Evolutionary conservation across 2,329 filamentous ascomycete genomes (phyloP).

Genomic region (Fusarium sp.): DNA sequence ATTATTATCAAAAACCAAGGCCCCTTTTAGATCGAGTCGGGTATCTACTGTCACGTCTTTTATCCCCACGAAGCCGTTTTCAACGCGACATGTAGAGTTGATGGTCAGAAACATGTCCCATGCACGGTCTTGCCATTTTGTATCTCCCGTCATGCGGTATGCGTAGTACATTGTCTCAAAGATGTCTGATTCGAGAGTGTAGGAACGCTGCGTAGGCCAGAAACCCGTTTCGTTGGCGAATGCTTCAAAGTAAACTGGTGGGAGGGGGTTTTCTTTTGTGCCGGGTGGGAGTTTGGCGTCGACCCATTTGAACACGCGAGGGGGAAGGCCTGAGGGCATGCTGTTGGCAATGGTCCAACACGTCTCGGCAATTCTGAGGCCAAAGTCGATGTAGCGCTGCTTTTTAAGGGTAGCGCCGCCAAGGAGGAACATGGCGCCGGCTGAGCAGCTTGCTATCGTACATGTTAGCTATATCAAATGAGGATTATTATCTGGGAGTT

Average conservation of each 20-base stretch:
- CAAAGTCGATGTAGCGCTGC: slow-evolving; percentile 78
- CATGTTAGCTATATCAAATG: slow-evolving; percentile 43
- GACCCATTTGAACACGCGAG: slow-evolving; percentile 77
- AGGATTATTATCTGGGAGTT: too few species aligned
- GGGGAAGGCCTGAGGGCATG: slow-evolving; percentile 80
- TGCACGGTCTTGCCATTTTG: slow-evolving; percentile 84
- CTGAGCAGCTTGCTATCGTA: slow-evolving; percentile 78
- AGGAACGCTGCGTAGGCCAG: slow-evolving; percentile 61
- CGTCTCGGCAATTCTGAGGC: slow-evolving; percentile 75
- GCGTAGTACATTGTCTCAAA: slow-evolving; percentile 90
- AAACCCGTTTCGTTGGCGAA: slow-evolving; percentile 79
- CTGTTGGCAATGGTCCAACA: slow-evolving; percentile 80
- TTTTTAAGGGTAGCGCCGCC: slow-evolving; percentile 77
- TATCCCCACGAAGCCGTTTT: slow-evolving; percentile 76
- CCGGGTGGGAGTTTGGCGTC: slow-evolving; percentile 52
- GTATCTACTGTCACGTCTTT: slow-evolving; percentile 70
- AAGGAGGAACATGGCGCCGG: slow-evolving; percentile 87
- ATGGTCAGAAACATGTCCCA: slow-evolving; percentile 83
- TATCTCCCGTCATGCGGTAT: slow-evolving; percentile 80
- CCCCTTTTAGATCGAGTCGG: slow-evolving; percentile 26
- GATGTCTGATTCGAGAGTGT: slow-evolving; percentile 56
- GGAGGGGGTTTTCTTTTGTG: slow-evolving; percentile 53
- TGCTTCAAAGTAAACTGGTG: slow-evolving; percentile 58
- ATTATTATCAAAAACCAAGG: slow-evolving; percentile 63
- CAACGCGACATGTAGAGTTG: slow-evolving; percentile 70